Base-by-base conservation (phyloP, 1,139 yeast genomes). In the Hansenula sp. region DNA sequence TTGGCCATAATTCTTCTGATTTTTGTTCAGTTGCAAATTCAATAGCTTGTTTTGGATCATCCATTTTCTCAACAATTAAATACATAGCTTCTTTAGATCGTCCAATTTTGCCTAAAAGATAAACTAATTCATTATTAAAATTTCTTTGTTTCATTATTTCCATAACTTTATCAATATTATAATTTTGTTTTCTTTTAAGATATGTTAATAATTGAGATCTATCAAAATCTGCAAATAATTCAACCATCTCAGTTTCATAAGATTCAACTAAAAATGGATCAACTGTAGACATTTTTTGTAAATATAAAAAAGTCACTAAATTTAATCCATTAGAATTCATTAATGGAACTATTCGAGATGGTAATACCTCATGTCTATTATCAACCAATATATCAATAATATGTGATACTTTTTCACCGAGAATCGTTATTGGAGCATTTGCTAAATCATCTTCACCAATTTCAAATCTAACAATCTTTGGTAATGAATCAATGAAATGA, bases 31-130 rank as follows among this genome's bases (percentile, higher is more conserved):
- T 79, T 2, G 94, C 95, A 69, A 89, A 92, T 16, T 73, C 75
- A 28, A 92, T 85, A 0, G 97, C 97, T 51, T 77, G 72, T 31
- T 75, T 74, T 0, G 96, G 94, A 56, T 90, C 94, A 41, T 82
- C 74, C 40, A 89, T 63, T 50, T 85, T 75, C 49, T 86, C 82
- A 33, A 89, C 80, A 17, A 92, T 89, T 39, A 92, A 67, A 46
- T 71, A 73, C 51, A 92, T 64, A 0, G 97, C 97, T 44, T 77
- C 73, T 48, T 74, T 75, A 45, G 82, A 79, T 49, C 86, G 86
- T 1, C 98, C 98, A 25, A 86, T 81, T 53, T 79, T 79, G 8
- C 96, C 95, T 47, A 88, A 71, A 29, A 92, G 63, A 53, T 79
- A 89, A 0, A 92, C 95, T 37, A 88, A 68, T 56, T 90, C 97